phyloP scores from a whole-genome alignment of 73 alveolate genomes.

The Paramecium sexaurelia region DNA sequence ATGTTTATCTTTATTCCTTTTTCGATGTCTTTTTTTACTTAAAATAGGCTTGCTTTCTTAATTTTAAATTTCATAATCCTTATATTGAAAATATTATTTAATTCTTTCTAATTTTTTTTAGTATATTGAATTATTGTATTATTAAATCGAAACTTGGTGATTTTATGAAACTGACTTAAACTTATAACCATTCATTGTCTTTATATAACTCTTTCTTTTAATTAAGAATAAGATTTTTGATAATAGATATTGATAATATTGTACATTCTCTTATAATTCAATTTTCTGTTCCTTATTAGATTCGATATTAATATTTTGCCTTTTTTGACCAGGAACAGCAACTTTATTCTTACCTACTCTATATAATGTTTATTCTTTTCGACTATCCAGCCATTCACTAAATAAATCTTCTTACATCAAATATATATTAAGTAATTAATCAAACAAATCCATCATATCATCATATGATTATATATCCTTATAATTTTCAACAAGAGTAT shows the following conservation, averaged over 20 bases:
- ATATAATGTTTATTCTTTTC: background rate
- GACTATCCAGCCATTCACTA: background rate
- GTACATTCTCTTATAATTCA: background rate
- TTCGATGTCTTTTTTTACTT: background rate
- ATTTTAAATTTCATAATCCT: background rate
- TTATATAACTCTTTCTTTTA: background rate
- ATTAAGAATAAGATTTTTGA: conserved; percentile 15
- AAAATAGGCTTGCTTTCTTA: background rate
- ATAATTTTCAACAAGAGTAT: background rate
- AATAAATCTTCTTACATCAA: conserved; percentile 2
- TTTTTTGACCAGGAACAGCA: background rate
- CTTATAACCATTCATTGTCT: conserved; percentile 38
- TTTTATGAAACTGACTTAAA: background rate
- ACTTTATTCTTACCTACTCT: background rate
- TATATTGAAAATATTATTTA: background rate
- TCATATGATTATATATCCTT: background rate
- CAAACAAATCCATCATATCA: conserved; percentile 32
- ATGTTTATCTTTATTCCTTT: conserved; percentile 33
- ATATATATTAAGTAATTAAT: background rate
- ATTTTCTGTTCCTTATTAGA: background rate
- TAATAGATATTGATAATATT: background rate
- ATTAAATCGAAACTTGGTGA: background rate
- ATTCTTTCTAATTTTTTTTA: background rate
- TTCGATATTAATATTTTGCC: background rate
- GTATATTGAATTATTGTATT: background rate